Conservation (phyloP, 352 stramenopile genomes). For the Paralagenidium karlingii region DNA sequence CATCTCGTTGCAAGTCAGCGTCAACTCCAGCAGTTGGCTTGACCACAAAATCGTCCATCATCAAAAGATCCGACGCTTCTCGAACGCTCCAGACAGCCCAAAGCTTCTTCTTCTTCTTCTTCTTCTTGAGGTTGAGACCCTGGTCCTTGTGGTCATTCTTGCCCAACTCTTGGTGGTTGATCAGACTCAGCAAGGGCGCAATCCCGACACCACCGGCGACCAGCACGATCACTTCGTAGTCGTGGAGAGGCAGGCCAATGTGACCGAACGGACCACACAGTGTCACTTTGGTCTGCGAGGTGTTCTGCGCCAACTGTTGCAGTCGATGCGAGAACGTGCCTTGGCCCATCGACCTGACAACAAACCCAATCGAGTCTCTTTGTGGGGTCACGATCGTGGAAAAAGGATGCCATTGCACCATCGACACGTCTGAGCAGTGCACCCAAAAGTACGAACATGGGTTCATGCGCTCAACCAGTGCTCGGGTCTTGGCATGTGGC, state of each 20-base stretch:
- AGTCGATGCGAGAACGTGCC: conserved; percentile 38
- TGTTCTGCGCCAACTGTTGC: conserved; percentile 21
- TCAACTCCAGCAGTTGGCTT: not conserved
- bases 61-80: not conserved
- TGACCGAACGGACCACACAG: conserved; percentile 33
- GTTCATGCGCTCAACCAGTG: conserved; percentile 35
- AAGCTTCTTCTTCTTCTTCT: conserved; percentile 38
- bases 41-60: not conserved
- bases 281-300: conserved; percentile 16
- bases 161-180: conserved; percentile 68
- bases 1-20: not conserved
- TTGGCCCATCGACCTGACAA: conserved; percentile 28
- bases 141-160: conserved; percentile 34
- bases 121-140: too few relatives aligned
- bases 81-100: not conserved
- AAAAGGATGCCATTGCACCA: conserved; percentile 68
- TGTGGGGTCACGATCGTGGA: conserved; percentile 59
- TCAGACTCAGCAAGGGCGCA: conserved; percentile 56
- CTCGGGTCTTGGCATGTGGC: conserved; percentile 33
- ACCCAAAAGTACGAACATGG: conserved; percentile 69
- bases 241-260: conserved; percentile 53
- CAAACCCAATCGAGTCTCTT: conserved; percentile 68
- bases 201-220: conserved; percentile 63
- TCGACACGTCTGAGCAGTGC: conserved; percentile 43
- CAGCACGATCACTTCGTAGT: conserved; percentile 54